These are phyloP conservation scores for Tetrahymena thermophila DNA, from an alignment of 73 alveolate genomes.

Conservation along the genomic window DNA sequence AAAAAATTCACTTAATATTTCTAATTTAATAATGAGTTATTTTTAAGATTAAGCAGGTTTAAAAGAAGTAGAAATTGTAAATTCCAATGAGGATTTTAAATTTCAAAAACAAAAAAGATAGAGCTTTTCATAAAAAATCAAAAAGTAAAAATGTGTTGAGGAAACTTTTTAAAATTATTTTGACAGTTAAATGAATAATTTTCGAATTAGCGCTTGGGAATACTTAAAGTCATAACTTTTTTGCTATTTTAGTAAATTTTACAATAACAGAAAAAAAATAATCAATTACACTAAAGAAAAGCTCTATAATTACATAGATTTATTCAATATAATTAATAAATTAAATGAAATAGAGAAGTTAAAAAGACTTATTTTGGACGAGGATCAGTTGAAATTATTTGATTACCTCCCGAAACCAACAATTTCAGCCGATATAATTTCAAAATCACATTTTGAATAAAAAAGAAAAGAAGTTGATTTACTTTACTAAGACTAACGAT, in stretches of 20 bases:
- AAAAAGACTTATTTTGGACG: conserved; percentile 5
- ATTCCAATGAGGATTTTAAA: too few relatives aligned
- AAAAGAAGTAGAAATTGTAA: too few relatives aligned
- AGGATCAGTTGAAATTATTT: conserved; percentile 17
- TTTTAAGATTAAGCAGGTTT: too few relatives aligned
- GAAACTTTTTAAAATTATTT: neutral
- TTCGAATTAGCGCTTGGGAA: neutral
- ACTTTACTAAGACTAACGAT: neutral
- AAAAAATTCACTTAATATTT: too few relatives aligned
- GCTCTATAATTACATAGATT: conserved; percentile 6
- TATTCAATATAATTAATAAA: conserved; percentile 6
- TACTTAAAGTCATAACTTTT: neutral
- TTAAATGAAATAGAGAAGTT: conserved; percentile 17
- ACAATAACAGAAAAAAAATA: neutral
- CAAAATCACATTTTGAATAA: neutral
- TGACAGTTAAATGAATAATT: neutral
- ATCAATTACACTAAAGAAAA: conserved; percentile 7
- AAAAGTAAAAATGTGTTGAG: neutral
- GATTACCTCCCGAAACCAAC: conserved; percentile 34
- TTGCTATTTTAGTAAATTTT: neutral
- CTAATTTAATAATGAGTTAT: too few relatives aligned
- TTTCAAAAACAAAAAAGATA: too few relatives aligned
- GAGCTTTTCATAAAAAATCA: neutral
- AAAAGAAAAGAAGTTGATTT: neutral
- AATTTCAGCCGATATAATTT: neutral